Conservation (phyloP, 805 yeast genomes). For the Yarrowia phangngaensis region DNA sequence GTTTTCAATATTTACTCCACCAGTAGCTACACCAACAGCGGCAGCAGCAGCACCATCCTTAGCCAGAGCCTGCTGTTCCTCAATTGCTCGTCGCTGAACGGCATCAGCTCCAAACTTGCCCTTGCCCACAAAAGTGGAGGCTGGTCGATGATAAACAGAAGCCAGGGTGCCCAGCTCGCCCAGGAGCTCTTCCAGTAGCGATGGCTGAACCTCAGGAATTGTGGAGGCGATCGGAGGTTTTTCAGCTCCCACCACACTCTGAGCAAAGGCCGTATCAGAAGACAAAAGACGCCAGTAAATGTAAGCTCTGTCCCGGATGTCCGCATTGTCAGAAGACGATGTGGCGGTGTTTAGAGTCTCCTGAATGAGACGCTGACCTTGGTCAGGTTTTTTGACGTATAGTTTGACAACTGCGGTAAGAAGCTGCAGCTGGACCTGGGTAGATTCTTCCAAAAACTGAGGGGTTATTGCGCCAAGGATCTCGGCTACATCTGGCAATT, state of each 20-base stretch:
- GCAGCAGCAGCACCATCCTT: slow-evolving; percentile 56
- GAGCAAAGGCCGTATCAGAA: slow-evolving; percentile 74
- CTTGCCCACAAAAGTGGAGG: slow-evolving; percentile 54
- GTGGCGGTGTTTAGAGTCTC: slow-evolving; percentile 72
- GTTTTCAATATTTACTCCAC: slow-evolving; percentile 65
- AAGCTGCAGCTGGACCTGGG: slow-evolving; percentile 72
- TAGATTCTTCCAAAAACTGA: slow-evolving; percentile 60
- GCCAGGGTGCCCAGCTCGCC: slow-evolving; percentile 79
- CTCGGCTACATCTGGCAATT: slow-evolving; percentile 45
- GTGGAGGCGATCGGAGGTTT: slow-evolving; percentile 71
- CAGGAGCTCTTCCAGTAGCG: slow-evolving; percentile 61
- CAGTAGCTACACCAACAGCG: slow-evolving; percentile 31
- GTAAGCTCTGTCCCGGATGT: slow-evolving; percentile 78
- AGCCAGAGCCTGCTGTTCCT: slow-evolving; percentile 75
- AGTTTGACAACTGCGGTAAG: slow-evolving; percentile 74
- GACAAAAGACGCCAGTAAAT: slow-evolving; percentile 84
- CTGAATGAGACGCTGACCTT: slow-evolving; percentile 68
- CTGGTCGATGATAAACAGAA: slow-evolving; percentile 85
- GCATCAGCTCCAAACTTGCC: slow-evolving; percentile 44
- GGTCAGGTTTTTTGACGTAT: slow-evolving; percentile 56
- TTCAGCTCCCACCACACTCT: slow-evolving; percentile 54
- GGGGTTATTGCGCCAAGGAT: slow-evolving; percentile 44
- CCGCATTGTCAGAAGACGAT: slow-evolving; percentile 77
- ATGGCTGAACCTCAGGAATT: slow-evolving; percentile 66
- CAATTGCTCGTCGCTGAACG: slow-evolving; percentile 51